Base-by-base conservation (phyloP, 768 basidiomycete genomes). In the Trametes gibbosa region DNA sequence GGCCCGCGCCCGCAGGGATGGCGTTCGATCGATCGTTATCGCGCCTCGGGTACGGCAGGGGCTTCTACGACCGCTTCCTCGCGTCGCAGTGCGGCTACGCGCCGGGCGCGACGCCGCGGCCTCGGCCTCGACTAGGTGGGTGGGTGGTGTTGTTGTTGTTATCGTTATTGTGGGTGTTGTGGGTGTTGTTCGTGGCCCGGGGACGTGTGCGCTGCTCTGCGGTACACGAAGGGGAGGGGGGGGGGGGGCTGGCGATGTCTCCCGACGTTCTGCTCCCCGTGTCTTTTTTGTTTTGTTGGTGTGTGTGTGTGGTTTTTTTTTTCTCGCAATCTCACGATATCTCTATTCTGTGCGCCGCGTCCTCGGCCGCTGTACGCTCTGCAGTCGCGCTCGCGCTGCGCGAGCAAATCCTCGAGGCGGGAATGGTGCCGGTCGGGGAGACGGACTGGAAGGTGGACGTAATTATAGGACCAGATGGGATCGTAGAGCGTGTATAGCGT, bases 11-110 rank as follows among this genome's bases (percentile, higher is more conserved):
- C 16, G 53, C 69, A 87, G 90, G 87, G 42, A 80, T 92, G 47
- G 90, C 86, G 10, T 92, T 92, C 64, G 90, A 92, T 73, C 76
- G 74, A 41, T 79, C 80, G 16, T 69, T 86, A 53, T 84, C 84
- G 48, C 84, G 90, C 29, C 79, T 92, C 27, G 90, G 90, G 10
- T 89, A 91, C 63, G 90, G 90, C 23, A 92, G 89, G 70, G 90
- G 90, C 6, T 91, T 88, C 73, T 92, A 92, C 64, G 90, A 92
- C 72, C 77, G 79, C 14, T 92, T 89, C 72, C 75, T 92, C 35
- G 72, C 83, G 2, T 70, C 77, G 0, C 90, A 90, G 59, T n/a
- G n/a, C 75, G 46, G 58, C 49, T 45, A 59, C 43, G 49, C 40
- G 66, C 74, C 14, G 53, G 74, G 75, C 24, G 73, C n/a, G n/a